Percentiles rank a stretch among this genome's conserved stretches.
Evolutionary conservation across 768 basidiomycete genomes (phyloP).

Genomic region (Suillus clintonianus): DNA sequence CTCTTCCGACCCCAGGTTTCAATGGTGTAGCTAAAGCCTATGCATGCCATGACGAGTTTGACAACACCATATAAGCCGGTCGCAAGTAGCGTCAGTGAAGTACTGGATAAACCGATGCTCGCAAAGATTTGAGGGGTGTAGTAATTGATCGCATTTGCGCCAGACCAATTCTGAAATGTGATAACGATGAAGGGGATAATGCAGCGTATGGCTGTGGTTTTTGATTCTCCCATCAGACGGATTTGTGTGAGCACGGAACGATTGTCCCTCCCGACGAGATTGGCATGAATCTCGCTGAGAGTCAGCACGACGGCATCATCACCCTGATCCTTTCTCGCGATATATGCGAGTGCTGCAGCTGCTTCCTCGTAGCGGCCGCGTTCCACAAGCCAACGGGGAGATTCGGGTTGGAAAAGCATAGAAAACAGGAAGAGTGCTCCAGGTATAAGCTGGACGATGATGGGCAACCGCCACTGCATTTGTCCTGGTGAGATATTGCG

Average conservation of each 20-base stretch:
- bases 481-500: conserved; percentile 25
- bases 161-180: conserved; percentile 41
- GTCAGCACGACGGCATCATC: conserved; percentile 32
- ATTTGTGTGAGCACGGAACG: conserved; percentile 26
- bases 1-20: conserved; percentile 41
- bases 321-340: conserved; percentile 20
- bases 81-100: conserved; percentile 34
- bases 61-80: conserved; percentile 45
- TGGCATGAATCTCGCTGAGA: conserved; percentile 37
- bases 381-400: conserved; percentile 43
- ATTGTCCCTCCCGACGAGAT: conserved; percentile 32
- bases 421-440: conserved; percentile 36
- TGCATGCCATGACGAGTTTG: conserved; percentile 33
- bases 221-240: conserved; percentile 35
- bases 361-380: conserved; percentile 36
- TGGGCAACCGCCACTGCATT: conserved; percentile 39
- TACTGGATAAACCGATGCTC: conserved; percentile 34
- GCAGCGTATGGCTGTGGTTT: conserved; percentile 30
- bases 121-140: conserved; percentile 39
- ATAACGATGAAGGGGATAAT: conserved; percentile 33
- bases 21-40: conserved; percentile 36
- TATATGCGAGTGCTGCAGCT: conserved; percentile 31
- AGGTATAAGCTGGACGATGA: conserved; percentile 42
- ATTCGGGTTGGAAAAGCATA: conserved; percentile 42
- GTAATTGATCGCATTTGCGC: conserved; percentile 44